phyloP scores from a whole-genome alignment of 208 protist species.

The Acanthamoeba polyphaga region DNA sequence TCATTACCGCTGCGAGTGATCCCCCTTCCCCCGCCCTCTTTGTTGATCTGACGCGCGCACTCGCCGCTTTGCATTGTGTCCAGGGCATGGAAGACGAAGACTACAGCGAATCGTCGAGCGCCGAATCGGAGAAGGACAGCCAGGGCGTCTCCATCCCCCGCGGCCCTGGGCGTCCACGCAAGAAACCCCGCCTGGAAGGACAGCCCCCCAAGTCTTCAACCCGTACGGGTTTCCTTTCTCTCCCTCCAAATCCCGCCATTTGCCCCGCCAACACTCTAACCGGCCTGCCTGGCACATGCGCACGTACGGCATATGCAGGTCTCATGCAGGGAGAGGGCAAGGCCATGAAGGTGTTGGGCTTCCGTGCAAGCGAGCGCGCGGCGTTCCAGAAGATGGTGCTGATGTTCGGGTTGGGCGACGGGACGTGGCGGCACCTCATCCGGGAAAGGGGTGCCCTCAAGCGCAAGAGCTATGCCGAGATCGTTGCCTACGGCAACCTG shows the following conservation, averaged over 20 bases:
- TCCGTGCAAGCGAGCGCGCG: neutral
- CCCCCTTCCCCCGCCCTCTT: neutral
- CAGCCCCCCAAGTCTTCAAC: neutral
- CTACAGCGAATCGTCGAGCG: constrained; percentile 29
- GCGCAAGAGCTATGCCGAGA: constrained; percentile 47
- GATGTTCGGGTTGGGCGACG: constrained; percentile 59
- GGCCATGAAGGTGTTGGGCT: constrained; percentile 60
- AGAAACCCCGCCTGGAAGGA: neutral
- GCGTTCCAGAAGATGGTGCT: constrained; percentile 37
- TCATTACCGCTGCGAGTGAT: neutral
- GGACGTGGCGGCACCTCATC: constrained; percentile 69
- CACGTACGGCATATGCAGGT: neutral
- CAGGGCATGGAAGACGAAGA: constrained; percentile 34
- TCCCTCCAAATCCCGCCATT: too few species aligned
- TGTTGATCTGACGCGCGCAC: neutral
- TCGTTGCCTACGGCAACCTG: constrained; percentile 65
- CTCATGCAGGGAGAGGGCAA: constrained; percentile 66
- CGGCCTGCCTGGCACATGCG: neutral
- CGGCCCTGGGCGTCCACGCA: neutral
- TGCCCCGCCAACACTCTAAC: neutral
- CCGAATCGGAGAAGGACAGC: constrained; percentile 20
- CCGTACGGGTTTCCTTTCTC: neutral
- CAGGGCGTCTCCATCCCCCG: neutral
- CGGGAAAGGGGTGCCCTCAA: neutral
- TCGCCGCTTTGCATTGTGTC: neutral